Percentiles rank a stretch among this genome's conserved stretches.
Conservation (phyloP, 345 rosid genomes). For the Clarkia xantiana region DNA sequence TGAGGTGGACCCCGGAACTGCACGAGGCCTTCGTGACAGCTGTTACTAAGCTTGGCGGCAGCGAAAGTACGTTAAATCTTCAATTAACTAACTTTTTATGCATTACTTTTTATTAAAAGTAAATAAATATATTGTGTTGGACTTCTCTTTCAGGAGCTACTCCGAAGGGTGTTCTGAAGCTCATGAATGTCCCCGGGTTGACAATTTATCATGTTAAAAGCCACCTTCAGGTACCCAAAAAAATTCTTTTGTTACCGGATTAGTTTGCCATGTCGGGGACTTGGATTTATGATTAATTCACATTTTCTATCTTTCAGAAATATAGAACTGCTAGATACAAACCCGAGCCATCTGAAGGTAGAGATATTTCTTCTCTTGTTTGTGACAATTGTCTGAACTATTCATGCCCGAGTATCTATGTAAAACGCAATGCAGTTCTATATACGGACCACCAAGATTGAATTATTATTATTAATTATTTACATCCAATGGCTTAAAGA, state of each 20-base stretch:
- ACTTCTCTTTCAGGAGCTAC: conserved; percentile 57
- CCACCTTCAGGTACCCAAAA: conserved; percentile 95
- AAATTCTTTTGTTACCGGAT: background rate
- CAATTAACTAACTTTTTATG: too few relatives aligned
- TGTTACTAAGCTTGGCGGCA: conserved; percentile 69
- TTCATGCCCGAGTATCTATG: background rate
- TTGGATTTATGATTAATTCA: background rate
- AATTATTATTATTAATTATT: too few relatives aligned
- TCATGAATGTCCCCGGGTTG: conserved; percentile 87
- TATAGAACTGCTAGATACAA: conserved; percentile 88
- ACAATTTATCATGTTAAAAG: conserved; percentile 98
- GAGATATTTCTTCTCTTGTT: conserved; percentile 7
- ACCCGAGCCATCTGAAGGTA: conserved; percentile 96
- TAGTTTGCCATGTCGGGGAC: background rate
- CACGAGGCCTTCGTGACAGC: conserved; percentile 85
- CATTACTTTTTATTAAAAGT: too few relatives aligned
- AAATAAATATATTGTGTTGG: too few relatives aligned
- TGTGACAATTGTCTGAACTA: conserved; percentile 6
- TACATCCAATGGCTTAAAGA: too few relatives aligned
- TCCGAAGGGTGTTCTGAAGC: conserved; percentile 93
- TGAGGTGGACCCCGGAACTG: conserved; percentile 90
- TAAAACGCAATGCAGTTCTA: background rate
- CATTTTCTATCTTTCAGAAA: conserved; percentile 31
- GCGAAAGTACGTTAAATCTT: conserved; percentile 32
- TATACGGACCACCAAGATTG: too few relatives aligned